A percentile compares a stretch with the other conserved stretches of the same genome.
These are phyloP conservation scores for Capronia coronata DNA, from an alignment of 2,329 filamentous ascomycete genomes.

Conservation along the genomic window DNA sequence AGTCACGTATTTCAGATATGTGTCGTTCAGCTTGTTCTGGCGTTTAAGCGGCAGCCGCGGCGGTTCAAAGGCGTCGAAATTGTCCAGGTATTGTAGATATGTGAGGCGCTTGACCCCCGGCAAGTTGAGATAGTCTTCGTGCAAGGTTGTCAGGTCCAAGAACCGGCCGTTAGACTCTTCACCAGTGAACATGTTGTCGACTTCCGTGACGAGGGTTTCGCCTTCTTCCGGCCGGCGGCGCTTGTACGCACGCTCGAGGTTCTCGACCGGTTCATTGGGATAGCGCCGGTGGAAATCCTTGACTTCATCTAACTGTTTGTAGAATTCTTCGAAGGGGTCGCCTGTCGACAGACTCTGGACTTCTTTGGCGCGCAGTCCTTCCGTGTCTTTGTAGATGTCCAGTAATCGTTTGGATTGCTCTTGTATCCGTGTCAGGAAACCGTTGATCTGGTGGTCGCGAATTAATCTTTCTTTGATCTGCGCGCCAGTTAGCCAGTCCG, in stretches of 20 bases:
- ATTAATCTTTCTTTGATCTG: conserved; percentile 83
- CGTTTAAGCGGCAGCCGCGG: conserved; percentile 69
- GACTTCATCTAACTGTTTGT: conserved; percentile 72
- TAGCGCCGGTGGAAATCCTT: conserved; percentile 86
- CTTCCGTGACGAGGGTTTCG: conserved; percentile 57
- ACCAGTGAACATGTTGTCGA: conserved; percentile 89
- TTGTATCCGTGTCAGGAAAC: conserved; percentile 81
- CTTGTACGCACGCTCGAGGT: conserved; percentile 88
- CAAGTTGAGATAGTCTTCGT: conserved; percentile 86
- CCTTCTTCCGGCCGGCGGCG: conserved; percentile 59
- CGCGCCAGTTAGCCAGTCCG: neutral
- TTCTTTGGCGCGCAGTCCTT: conserved; percentile 66
- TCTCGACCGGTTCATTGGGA: conserved; percentile 90
- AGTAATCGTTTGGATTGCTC: conserved; percentile 74
- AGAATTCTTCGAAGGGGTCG: conserved; percentile 86
- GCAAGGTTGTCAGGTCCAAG: conserved; percentile 75
- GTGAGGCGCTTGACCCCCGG: conserved; percentile 75
- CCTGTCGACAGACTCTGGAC: conserved; percentile 76
- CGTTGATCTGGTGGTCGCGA: conserved; percentile 83
- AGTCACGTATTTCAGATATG: conserved; percentile 84
- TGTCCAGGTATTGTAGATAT: conserved; percentile 88
- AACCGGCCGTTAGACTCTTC: conserved; percentile 92
- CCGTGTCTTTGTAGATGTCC: conserved; percentile 74
- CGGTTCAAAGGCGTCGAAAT: conserved; percentile 78
- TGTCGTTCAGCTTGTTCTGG: conserved; percentile 79